These are phyloP conservation scores for Fusarium sp. DNA, from an alignment of 2,329 filamentous ascomycete species.

Conservation along the genomic window DNA sequence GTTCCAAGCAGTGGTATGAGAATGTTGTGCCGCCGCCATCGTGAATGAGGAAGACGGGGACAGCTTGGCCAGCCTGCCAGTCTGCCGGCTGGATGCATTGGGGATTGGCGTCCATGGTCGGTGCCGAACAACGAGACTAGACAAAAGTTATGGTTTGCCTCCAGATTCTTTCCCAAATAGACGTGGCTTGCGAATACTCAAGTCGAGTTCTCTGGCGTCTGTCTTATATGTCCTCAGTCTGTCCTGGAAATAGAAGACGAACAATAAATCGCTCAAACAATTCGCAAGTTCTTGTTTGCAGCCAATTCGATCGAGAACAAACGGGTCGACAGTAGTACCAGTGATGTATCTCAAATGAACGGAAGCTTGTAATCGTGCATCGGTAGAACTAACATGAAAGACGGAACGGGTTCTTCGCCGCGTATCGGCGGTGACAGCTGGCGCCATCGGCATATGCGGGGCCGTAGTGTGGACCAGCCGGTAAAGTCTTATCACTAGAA, in stretches of 20 bases:
- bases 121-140: neutral
- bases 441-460: slow-evolving; percentile 22
- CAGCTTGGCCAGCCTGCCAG: slow-evolving; percentile 47
- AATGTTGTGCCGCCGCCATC: slow-evolving; percentile 72
- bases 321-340: neutral
- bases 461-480: slow-evolving; percentile 14
- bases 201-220: neutral
- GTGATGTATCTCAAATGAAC: neutral
- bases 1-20: slow-evolving; percentile 66
- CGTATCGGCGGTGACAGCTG: slow-evolving; percentile 21
- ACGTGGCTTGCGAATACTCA: neutral
- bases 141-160: neutral
- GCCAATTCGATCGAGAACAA: neutral
- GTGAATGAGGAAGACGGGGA: slow-evolving; percentile 69
- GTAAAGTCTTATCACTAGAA: neutral
- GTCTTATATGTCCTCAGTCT: slow-evolving; percentile 1
- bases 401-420: slow-evolving; percentile 5
- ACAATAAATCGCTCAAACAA: slow-evolving; percentile 39
- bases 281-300: neutral
- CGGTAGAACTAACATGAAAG: neutral
- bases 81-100: slow-evolving; percentile 53
- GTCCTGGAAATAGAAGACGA: slow-evolving; percentile 11
- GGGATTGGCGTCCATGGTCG: slow-evolving; percentile 47
- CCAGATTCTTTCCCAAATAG: neutral
- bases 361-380: neutral